Evolutionary conservation across 1,284 basidiomycete genomes (phyloP), one percentile per base, ranked within the genome.

Genomic region (Takashimella tepidaria): DNA sequence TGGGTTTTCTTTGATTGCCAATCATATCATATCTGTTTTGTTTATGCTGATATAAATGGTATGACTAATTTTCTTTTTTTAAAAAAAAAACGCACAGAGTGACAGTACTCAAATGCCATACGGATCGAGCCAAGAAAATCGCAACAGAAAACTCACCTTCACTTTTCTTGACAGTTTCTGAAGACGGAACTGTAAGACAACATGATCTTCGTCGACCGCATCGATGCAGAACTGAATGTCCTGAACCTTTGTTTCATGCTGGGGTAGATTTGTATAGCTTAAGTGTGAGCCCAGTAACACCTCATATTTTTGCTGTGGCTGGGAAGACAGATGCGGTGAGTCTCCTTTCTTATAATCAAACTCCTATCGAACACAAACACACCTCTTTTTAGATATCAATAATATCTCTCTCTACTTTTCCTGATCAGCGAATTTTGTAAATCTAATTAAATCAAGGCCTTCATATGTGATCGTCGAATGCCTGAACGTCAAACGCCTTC

Each of bases 381-480:
- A n/a, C n/a, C n/a, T n/a, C n/a, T n/a, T n/a, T n/a, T n/a, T n/a
- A n/a, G n/a, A n/a, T n/a, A n/a, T n/a, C n/a, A n/a, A n/a, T n/a
- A n/a, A n/a, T n/a, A n/a, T n/a, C n/a, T n/a, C n/a, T n/a, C n/a
- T n/a, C n/a, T n/a, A n/a, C n/a, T n/a, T n/a, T n/a, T n/a, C n/a
- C n/a, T n/a, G n/a, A n/a, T n/a, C n/a, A n/a, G n/a, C n/a, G n/a
- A n/a, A n/a, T n/a, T n/a, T n/a, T n/a, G n/a, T n/a, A 16, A 37
- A 37, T 8, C 16, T 37, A 16, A 37, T 16, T 8, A 37, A 16
- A 37, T 37, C 22, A 51, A 91, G 84, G 92, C 88, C 1, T 92
- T 87, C 72, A 80, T 97, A 1, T 93, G 90, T 66, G 92, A 97
- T 72, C 81, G 92, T 50, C 81, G 92, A 51, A 87, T 91, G 72